Evolutionary conservation across 768 basidiomycete genomes (phyloP).

Genomic region (Tricholoma hemisulphureum): DNA sequence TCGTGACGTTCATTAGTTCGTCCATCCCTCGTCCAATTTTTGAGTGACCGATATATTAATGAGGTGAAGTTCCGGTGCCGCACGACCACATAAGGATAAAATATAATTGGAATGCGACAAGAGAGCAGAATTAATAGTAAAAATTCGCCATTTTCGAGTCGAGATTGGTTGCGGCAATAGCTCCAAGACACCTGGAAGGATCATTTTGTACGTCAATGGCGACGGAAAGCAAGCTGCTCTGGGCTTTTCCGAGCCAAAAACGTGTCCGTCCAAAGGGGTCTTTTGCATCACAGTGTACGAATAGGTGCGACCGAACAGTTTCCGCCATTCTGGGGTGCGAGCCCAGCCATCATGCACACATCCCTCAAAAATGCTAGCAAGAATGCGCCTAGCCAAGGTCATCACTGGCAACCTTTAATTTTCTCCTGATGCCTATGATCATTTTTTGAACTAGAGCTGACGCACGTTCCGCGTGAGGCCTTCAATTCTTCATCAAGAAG

Average conservation of each 20-base stretch:
- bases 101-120: conserved; percentile 39
- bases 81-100: conserved; percentile 33
- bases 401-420: conserved; percentile 44
- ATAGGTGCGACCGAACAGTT: conserved; percentile 57
- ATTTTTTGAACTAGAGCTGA: conserved; percentile 42
- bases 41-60: conserved; percentile 30
- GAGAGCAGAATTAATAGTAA: conserved; percentile 39
- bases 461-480: conserved; percentile 38
- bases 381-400: conserved; percentile 55
- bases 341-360: conserved; percentile 53
- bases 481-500: conserved; percentile 44
- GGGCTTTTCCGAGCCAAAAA: conserved; percentile 52
- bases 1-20: conserved; percentile 18
- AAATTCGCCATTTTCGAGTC: conserved; percentile 47
- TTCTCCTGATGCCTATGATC: conserved; percentile 39
- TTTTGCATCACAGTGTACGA: conserved; percentile 46
- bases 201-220: conserved; percentile 39
- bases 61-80: conserved; percentile 36
- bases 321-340: conserved; percentile 56
- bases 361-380: conserved; percentile 52
- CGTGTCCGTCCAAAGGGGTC: conserved; percentile 41
- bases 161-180: conserved; percentile 37
- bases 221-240: conserved; percentile 42
- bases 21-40: conserved; percentile 25
- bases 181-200: conserved; percentile 35